Evolutionary conservation across 2,329 filamentous ascomycete genomes (phyloP).

Genomic region (Leptographium lundbergii): DNA sequence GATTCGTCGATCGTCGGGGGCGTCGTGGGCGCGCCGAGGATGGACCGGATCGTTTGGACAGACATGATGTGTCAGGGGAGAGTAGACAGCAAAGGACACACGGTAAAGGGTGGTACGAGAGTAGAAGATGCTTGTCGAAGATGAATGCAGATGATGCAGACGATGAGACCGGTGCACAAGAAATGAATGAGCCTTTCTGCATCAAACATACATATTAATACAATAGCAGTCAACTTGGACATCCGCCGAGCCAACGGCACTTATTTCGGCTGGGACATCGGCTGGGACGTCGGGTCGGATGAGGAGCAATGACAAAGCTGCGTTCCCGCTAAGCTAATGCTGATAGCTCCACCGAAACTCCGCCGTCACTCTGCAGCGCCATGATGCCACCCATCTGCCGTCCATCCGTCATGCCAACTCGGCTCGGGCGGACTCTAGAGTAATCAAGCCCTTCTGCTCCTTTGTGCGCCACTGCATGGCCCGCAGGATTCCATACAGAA

Average conservation of each 20-base stretch:
- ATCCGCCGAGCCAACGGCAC: too few species aligned
- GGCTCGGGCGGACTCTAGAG: neutral
- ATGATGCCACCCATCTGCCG: neutral
- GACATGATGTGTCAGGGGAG: neutral
- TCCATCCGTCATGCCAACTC: too few species aligned
- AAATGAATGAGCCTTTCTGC: too few species aligned
- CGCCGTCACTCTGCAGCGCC: neutral
- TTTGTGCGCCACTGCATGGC: conserved; percentile 34
- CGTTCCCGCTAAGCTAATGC: too few species aligned
- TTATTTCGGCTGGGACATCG: neutral
- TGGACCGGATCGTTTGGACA: conserved; percentile 5
- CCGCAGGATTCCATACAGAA: conserved; percentile 34
- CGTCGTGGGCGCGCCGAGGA: conserved; percentile 2
- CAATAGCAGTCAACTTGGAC: too few species aligned
- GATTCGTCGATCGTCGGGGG: conserved; percentile 1
- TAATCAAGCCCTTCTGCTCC: conserved; percentile 27
- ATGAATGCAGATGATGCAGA: too few species aligned
- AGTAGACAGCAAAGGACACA: neutral
- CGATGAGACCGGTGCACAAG: too few species aligned
- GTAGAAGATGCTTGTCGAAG: too few species aligned
- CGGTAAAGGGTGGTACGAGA: too few species aligned
- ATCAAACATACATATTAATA: too few species aligned
- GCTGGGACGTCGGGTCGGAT: neutral
- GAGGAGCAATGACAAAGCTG: neutral
- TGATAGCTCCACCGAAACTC: neutral